These are phyloP conservation scores for Hypericum androsaemum DNA, from an alignment of 345 rosid species.

Conservation along the genomic window DNA sequence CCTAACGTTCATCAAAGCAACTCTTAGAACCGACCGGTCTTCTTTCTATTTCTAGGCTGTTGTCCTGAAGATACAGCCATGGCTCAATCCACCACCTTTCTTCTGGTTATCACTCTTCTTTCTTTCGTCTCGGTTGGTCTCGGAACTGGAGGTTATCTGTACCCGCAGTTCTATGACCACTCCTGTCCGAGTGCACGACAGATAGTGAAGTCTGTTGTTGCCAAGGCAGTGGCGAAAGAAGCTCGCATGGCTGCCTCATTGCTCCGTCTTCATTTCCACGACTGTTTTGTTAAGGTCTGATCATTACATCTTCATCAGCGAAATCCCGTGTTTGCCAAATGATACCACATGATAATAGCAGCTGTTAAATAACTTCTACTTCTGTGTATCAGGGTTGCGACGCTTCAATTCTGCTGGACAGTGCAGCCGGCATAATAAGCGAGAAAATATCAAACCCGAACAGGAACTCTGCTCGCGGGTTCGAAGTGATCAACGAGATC, in stretches of 20 bases:
- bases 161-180: constrained; percentile 21
- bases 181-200: constrained; percentile 22
- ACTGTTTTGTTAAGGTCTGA: constrained; percentile 25
- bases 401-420: constrained; percentile 69
- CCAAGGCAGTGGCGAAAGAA: constrained; percentile 24
- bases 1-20: constrained; percentile 15
- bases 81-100: constrained; percentile 28
- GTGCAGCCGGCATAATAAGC: constrained; percentile 40
- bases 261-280: constrained; percentile 27
- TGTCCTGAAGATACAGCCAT: constrained; percentile 16
- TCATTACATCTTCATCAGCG: background rate
- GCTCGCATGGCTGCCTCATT: constrained; percentile 27
- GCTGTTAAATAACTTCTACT: background rate
- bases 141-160: constrained; percentile 26
- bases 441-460: constrained; percentile 79
- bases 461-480: constrained; percentile 68
- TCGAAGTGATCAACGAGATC: constrained; percentile 69
- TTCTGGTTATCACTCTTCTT: constrained; percentile 35
- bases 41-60: constrained; percentile 4
- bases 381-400: constrained; percentile 71
- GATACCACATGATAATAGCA: background rate
- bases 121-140: constrained; percentile 39
- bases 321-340: background rate
- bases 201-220: constrained; percentile 19
- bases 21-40: background rate